These are phyloP conservation scores for Ceratocystis destructans DNA, from an alignment of 2,329 filamentous ascomycete genomes.

Conservation along the genomic window DNA sequence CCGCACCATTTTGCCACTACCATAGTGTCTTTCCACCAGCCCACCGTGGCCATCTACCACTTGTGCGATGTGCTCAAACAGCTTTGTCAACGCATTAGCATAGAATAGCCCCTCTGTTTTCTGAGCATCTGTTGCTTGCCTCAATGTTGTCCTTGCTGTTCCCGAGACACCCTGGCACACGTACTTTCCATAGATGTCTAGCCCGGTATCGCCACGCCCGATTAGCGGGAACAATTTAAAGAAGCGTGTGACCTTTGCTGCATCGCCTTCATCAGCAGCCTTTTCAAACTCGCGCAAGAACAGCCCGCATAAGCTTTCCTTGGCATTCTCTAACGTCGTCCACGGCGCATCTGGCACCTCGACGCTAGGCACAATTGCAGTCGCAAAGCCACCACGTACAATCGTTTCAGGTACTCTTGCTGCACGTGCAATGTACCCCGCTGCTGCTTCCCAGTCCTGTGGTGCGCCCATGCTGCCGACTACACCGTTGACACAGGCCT, in stretches of 20 bases:
- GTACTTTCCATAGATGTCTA: constrained; percentile 91
- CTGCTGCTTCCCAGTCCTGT: constrained; percentile 96
- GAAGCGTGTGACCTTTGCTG: constrained; percentile 80
- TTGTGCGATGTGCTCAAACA: constrained; percentile 96
- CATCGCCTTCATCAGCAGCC: constrained; percentile 75
- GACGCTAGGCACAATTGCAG: constrained; percentile 83
- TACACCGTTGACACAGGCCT: constrained; percentile 88
- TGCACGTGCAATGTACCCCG: constrained; percentile 74
- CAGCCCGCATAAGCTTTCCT: constrained; percentile 76
- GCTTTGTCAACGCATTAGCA: constrained; percentile 71
- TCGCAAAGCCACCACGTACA: constrained; percentile 70
- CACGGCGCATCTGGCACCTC: constrained; percentile 88
- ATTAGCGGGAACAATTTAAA: constrained; percentile 97
- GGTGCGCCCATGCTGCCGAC: constrained; percentile 93
- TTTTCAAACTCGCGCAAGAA: constrained; percentile 93
- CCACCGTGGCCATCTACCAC: constrained; percentile 87
- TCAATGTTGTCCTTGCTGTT: constrained; percentile 66
- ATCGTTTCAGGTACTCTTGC: constrained; percentile 69
- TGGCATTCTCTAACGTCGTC: constrained; percentile 72
- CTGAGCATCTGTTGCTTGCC: constrained; percentile 43
- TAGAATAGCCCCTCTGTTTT: constrained; percentile 61
- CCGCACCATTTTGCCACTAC: constrained; percentile 78
- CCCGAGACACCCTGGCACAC: constrained; percentile 89
- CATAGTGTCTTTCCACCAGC: constrained; percentile 89
- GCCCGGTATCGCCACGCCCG: constrained; percentile 69